Evolutionary conservation across 495 filamentous ascomycete species (phyloP).

Genomic region (Pyrenopolyporus hunteri): DNA sequence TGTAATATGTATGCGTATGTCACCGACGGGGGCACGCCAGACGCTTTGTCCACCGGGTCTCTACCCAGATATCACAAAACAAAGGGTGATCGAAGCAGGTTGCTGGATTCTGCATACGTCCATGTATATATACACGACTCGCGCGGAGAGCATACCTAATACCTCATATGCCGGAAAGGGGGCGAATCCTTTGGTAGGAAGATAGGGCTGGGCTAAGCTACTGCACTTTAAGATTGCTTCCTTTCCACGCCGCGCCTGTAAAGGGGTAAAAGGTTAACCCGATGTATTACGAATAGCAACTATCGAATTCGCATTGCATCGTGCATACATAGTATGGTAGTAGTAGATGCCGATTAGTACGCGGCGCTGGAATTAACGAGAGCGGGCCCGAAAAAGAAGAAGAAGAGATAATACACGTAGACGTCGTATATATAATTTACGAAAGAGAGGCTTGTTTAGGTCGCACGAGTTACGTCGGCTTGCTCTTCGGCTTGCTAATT

Average conservation of each 20-base stretch:
- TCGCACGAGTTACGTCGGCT: neutral
- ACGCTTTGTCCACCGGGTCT: constrained; percentile 20
- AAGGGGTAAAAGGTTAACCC: constrained; percentile 16
- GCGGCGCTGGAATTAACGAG: constrained; percentile 9
- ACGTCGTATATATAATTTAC: neutral
- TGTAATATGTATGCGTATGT: too few relatives aligned
- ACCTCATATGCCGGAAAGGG: constrained; percentile 26
- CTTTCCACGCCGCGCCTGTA: constrained; percentile 10
- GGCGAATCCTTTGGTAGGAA: constrained; percentile 11
- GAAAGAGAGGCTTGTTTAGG: neutral
- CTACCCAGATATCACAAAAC: neutral
- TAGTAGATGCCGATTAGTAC: constrained; percentile 11
- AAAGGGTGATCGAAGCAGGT: neutral
- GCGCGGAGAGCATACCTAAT: too few relatives aligned
- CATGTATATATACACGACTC: too few relatives aligned
- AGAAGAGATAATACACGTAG: neutral
- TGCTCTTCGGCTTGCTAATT: too few relatives aligned
- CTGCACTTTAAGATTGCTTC: constrained; percentile 33
- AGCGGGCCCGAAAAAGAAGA: constrained; percentile 17
- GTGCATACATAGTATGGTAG: neutral
- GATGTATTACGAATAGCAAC: constrained; percentile 14
- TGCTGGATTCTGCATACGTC: constrained; percentile 20
- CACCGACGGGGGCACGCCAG: constrained; percentile 14
- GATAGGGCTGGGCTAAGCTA: constrained; percentile 30
- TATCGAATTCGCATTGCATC: constrained; percentile 26